phyloP scores from a whole-genome alignment of 371 early-diverging fungal genomes.

The Racocetra persica region DNA sequence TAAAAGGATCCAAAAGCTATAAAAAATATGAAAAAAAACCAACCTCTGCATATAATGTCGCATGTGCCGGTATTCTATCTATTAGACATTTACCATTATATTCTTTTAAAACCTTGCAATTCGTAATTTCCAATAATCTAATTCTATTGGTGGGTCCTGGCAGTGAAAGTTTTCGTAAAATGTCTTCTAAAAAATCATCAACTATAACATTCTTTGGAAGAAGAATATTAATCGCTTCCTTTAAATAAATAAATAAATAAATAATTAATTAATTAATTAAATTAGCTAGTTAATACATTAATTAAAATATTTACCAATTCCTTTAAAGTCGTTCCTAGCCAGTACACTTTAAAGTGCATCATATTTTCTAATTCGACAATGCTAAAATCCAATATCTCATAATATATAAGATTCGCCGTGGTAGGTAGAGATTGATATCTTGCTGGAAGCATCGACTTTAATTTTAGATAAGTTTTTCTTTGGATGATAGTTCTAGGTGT shows the following conservation, averaged over 20 bases:
- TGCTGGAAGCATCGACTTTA: slow-evolving; percentile 69
- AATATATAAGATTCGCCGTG: slow-evolving; percentile 59
- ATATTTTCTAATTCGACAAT: slow-evolving; percentile 85
- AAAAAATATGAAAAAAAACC: too few species aligned
- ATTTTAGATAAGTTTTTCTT: slow-evolving; percentile 55
- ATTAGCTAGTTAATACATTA: too few species aligned
- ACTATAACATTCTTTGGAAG: slow-evolving; percentile 66
- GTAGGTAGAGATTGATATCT: slow-evolving; percentile 37
- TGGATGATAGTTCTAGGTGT: slow-evolving; percentile 56
- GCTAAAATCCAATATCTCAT: slow-evolving; percentile 84
- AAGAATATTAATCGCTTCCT: slow-evolving; percentile 64
- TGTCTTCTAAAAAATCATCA: slow-evolving; percentile 64
- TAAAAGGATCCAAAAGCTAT: too few species aligned
- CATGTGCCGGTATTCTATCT: slow-evolving; percentile 46
- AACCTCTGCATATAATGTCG: slow-evolving; percentile 48
- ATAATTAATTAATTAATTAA: too few species aligned
- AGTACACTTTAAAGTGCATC: slow-evolving; percentile 63
- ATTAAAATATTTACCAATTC: slow-evolving; percentile 50
- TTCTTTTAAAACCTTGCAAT: slow-evolving; percentile 54
- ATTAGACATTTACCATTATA: slow-evolving; percentile 52
- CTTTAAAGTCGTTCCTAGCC: slow-evolving; percentile 59
- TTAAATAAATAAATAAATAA: too few species aligned
- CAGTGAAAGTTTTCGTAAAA: slow-evolving; percentile 60
- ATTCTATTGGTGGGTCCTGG: slow-evolving; percentile 48
- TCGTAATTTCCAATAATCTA: slow-evolving; percentile 56